Percentiles rank a stretch among this genome's conserved stretches.
phyloP scores from a whole-genome alignment of 2,329 filamentous ascomycete species.

The Botrytis galanthina region DNA sequence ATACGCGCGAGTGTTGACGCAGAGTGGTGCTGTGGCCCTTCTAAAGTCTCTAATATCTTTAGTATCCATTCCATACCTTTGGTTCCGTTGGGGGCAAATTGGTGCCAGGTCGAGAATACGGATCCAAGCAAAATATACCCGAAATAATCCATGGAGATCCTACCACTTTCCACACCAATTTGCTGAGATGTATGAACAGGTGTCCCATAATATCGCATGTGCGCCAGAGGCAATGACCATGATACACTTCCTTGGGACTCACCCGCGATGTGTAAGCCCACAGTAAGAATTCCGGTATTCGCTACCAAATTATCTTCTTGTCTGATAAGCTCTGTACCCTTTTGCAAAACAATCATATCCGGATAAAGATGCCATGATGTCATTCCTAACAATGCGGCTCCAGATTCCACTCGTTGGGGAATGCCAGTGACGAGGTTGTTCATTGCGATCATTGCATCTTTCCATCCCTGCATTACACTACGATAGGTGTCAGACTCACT shows the following conservation, averaged over 20 bases:
- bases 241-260: constrained; percentile 24
- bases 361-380: constrained; percentile 35
- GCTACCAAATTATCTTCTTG: constrained; percentile 20
- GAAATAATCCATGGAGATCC: too few species aligned
- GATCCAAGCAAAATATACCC: too few species aligned
- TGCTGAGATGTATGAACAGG: constrained; percentile 19
- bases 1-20: too few species aligned
- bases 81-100: too few species aligned
- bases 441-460: constrained; percentile 29
- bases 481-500: constrained; percentile 23
- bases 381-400: constrained; percentile 28
- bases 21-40: too few species aligned
- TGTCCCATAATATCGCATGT: constrained; percentile 20
- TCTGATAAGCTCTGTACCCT: constrained; percentile 30
- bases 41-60: too few species aligned
- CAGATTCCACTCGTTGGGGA: constrained; percentile 25
- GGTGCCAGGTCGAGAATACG: too few species aligned
- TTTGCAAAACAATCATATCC: constrained; percentile 23
- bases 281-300: constrained; percentile 21
- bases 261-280: constrained; percentile 24
- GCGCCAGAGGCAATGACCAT: constrained; percentile 21
- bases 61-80: too few species aligned
- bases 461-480: constrained; percentile 33
- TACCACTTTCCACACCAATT: too few species aligned
- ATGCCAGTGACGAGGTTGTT: constrained; percentile 30